These are phyloP conservation scores for Trichophyton rubrum DNA, from an alignment of 2,329 filamentous ascomycete species.

Conservation along the genomic window DNA sequence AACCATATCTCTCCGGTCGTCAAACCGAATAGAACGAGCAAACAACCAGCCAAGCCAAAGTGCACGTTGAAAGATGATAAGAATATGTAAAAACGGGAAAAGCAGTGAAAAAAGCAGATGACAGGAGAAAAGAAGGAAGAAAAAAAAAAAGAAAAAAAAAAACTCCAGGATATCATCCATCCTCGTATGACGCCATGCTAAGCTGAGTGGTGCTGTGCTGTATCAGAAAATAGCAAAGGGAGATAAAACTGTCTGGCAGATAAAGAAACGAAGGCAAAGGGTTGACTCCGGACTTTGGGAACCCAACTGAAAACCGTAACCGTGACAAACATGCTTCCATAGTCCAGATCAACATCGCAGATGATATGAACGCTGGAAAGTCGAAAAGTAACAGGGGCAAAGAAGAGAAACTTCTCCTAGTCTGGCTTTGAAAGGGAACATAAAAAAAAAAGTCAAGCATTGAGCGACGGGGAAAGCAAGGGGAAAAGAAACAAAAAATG, in stretches of 20 bases:
- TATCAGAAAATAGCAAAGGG: neutral
- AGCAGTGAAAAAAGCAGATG: neutral
- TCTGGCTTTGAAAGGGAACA: neutral
- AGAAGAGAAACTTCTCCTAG: neutral
- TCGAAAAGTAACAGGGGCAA: neutral
- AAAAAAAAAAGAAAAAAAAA: neutral
- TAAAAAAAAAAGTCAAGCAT: neutral
- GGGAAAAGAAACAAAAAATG: neutral
- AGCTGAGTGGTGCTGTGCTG: neutral
- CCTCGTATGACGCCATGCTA: constrained; percentile 1
- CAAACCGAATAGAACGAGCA: neutral
- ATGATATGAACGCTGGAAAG: neutral
- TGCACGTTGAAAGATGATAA: neutral
- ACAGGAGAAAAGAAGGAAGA: too few species aligned
- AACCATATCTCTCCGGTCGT: neutral
- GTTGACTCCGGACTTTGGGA: neutral
- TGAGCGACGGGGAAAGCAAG: neutral
- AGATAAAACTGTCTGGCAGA: neutral
- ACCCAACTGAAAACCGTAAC: neutral
- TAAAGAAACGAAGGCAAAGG: neutral
- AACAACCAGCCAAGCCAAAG: constrained; percentile 2
- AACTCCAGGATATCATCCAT: neutral
- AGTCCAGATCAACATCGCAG: neutral
- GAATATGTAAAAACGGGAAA: neutral
- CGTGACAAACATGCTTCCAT: neutral